Evolutionary conservation across 306 rosid genomes (phyloP), one percentile per base, ranked within the genome.

Genomic region (Castanopsis chinensis): DNA sequence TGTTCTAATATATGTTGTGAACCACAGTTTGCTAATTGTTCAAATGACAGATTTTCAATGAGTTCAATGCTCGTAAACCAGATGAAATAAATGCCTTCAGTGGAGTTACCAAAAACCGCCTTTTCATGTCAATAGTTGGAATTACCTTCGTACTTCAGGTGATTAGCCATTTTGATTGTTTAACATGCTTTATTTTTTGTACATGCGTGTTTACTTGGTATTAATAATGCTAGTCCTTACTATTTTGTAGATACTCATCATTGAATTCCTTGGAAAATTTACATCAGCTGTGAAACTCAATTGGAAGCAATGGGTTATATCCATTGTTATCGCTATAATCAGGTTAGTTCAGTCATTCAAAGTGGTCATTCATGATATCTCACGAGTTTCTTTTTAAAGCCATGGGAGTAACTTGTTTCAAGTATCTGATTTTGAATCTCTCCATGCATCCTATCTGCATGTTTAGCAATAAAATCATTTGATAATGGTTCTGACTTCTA

Each of bases 41-140:
- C 45, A 32, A 78, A 53, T 51, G 80, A 69, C 91, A 94, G 99
- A 87, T 94, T 84, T 94, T 94, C 75, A 94, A 94, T 9, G 99
- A 94, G 86, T 91, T 94, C 87, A 94, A 94, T 74, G 97, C 99
- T 79, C 92, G 97, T 65, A 94, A 94, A 78, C 97, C 97, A 55
- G 99, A 92, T 7, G 92, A 89, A 85, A 78, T 91, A 71, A 92
- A 94, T 70, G 92, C 88, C 32, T 94, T 94, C 87, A 53, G 54
- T 28, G 99, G 99, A 83, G 90, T 94, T 72, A 90, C 92, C 2
- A 91, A 85, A 83, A 94, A 94, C 76, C 86, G 61, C 72, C 97
- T 94, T 72, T 94, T 92, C 57, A 64, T 91, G 58, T 95, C 88
- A 76, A 92, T 94, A 75, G 72, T 94, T 72, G 97, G 90, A 83